A percentile compares a stretch with the other conserved stretches of the same genome.
Evolutionary conservation across 1,139 yeast genomes (phyloP).

Genomic region (Zygoascus sp.): DNA sequence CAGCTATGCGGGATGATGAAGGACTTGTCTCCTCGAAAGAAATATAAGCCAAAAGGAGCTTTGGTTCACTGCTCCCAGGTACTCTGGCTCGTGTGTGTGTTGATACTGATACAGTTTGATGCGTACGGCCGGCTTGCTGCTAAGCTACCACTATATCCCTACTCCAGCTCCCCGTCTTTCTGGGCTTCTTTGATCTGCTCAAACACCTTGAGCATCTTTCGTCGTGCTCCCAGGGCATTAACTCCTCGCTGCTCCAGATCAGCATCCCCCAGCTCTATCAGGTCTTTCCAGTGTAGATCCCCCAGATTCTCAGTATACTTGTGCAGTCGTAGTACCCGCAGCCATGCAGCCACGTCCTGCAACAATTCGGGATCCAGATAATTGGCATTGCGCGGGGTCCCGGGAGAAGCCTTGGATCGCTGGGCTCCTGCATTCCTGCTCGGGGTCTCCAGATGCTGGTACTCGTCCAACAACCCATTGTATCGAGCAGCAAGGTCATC

Average conservation of each 20-base stretch:
- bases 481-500: background rate
- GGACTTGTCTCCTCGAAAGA: no score
- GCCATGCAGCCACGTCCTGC: slow-evolving; percentile 86
- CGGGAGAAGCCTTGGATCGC: slow-evolving; percentile 4
- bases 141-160: no score
- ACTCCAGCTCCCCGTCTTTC: slow-evolving; percentile 5
- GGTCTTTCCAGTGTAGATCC: slow-evolving; percentile 71
- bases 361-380: slow-evolving; percentile 56
- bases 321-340: slow-evolving; percentile 81
- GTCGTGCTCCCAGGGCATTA: slow-evolving; percentile 88
- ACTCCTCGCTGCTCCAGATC: slow-evolving; percentile 78
- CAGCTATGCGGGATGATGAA: no score
- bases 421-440: slow-evolving; percentile 1
- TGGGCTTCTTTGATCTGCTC: slow-evolving; percentile 60
- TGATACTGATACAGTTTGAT: no score
- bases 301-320: slow-evolving; percentile 85
- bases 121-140: no score
- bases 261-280: slow-evolving; percentile 65
- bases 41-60: no score
- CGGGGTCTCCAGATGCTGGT: slow-evolving; percentile 14
- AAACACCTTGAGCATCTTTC: slow-evolving; percentile 88
- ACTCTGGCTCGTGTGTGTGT: no score
- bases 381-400: slow-evolving; percentile 33
- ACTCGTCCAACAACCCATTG: slow-evolving; percentile 21
- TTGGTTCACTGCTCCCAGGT: no score